phyloP scores from a whole-genome alignment of 164 flowering plant genomes.

The Amborella trichopoda region DNA sequence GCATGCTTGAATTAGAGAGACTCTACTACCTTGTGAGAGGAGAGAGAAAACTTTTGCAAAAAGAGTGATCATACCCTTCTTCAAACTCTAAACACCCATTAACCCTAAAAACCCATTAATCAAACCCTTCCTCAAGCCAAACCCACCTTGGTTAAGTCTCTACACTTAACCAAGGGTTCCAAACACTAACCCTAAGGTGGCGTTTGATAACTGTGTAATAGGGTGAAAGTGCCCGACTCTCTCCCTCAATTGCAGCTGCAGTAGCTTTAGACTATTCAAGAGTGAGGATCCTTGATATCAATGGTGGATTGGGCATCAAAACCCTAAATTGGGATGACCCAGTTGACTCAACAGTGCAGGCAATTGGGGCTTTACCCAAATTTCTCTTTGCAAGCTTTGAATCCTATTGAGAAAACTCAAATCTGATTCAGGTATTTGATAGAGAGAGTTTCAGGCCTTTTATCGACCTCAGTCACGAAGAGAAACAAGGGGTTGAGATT shows the following conservation, averaged over 20 bases:
- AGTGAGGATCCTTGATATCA: conserved; percentile 61
- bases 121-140: no score
- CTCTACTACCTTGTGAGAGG: no score
- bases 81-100: no score
- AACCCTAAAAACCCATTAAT: no score
- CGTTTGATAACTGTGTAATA: no score
- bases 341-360: conserved; percentile 74
- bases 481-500: conserved; percentile 66
- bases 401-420: conserved; percentile 75
- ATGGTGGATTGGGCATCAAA: conserved; percentile 38
- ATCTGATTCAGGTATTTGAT: conserved; percentile 77
- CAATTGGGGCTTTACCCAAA: conserved; percentile 48
- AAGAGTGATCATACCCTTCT: no score
- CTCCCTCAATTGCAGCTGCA: conserved; percentile 54
- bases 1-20: no score
- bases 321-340: conserved; percentile 71
- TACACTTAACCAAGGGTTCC: no score
- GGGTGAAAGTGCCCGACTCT: no score
- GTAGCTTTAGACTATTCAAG: conserved; percentile 93
- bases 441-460: conserved; percentile 32
- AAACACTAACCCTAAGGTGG: no score
- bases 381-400: conserved; percentile 76
- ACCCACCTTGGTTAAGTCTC: no score
- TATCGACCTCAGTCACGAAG: conserved; percentile 53
- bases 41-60: no score